Conservation (phyloP, 352 stramenopile genomes). For the Elongisporangium senticosum region DNA sequence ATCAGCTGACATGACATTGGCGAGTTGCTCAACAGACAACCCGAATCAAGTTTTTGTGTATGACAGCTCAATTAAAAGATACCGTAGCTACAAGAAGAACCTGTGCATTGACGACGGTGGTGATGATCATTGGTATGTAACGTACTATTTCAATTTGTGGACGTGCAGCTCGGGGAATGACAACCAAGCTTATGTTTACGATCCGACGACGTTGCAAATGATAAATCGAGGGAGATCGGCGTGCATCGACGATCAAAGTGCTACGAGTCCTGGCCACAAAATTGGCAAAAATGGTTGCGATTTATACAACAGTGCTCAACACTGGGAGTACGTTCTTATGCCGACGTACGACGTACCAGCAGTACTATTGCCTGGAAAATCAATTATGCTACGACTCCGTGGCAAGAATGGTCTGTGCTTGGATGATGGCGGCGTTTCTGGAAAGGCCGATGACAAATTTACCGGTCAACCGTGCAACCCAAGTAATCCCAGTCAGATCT, state of each 20-base stretch:
- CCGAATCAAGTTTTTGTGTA: conserved; percentile 30
- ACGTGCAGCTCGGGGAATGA: conserved; percentile 15
- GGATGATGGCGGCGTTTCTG: too few species aligned
- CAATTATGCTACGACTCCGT: too few species aligned
- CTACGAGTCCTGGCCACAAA: background rate
- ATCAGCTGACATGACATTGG: too few species aligned
- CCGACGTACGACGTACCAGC: too few species aligned
- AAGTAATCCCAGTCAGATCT: too few species aligned
- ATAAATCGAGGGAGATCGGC: conserved; percentile 14
- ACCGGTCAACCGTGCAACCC: too few species aligned
- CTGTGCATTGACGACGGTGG: conserved; percentile 28
- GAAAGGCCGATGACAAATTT: too few species aligned
- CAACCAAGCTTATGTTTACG: conserved; percentile 27
- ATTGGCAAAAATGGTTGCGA: conserved; percentile 14
- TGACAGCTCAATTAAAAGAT: conserved; percentile 1
- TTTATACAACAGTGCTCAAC: too few species aligned
- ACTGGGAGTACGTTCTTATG: too few species aligned
- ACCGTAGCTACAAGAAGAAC: conserved; percentile 4
- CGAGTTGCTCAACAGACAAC: conserved; percentile 19
- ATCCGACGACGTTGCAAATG: conserved; percentile 13
- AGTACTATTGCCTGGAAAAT: too few species aligned
- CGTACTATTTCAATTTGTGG: too few species aligned
- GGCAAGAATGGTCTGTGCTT: too few species aligned
- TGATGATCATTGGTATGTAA: background rate
- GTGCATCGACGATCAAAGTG: conserved; percentile 25